Evolutionary conservation across 441 rosid species (phyloP).

Genomic region (Dalechampia spathulata): DNA sequence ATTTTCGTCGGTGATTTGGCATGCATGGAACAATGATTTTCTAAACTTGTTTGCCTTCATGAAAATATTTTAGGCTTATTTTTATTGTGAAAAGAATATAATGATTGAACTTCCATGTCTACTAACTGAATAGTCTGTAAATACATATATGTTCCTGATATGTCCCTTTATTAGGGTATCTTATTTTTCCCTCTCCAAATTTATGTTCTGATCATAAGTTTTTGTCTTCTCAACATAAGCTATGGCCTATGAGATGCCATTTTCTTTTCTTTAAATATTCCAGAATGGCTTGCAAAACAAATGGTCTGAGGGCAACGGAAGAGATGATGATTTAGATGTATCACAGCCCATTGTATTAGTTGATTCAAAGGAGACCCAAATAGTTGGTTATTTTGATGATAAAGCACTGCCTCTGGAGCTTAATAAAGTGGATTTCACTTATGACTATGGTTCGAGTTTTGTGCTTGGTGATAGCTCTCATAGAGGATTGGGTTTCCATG

Average conservation of each 20-base stretch:
- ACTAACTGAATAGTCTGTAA: neutral
- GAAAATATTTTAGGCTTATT: neutral
- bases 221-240: neutral
- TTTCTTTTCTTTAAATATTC: conserved; percentile 6
- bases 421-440: conserved; percentile 30
- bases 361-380: conserved; percentile 35
- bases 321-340: conserved; percentile 19
- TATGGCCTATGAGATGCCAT: neutral
- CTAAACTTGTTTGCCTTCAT: neutral
- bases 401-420: conserved; percentile 29
- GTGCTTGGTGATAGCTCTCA: conserved; percentile 53
- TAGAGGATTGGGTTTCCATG: conserved; percentile 57
- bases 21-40: neutral
- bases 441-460: conserved; percentile 55
- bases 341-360: conserved; percentile 36
- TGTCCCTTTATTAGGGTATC: neutral
- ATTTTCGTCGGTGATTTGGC: neutral
- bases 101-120: neutral
- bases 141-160: neutral
- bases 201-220: neutral
- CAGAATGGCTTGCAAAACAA: conserved; percentile 31
- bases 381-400: conserved; percentile 60
- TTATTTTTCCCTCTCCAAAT: neutral
- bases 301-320: conserved; percentile 9
- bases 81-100: too few relatives aligned